These are phyloP conservation scores for Pyricularia pennisetigena DNA, from an alignment of 2,329 filamentous ascomycete species.

Conservation along the genomic window DNA sequence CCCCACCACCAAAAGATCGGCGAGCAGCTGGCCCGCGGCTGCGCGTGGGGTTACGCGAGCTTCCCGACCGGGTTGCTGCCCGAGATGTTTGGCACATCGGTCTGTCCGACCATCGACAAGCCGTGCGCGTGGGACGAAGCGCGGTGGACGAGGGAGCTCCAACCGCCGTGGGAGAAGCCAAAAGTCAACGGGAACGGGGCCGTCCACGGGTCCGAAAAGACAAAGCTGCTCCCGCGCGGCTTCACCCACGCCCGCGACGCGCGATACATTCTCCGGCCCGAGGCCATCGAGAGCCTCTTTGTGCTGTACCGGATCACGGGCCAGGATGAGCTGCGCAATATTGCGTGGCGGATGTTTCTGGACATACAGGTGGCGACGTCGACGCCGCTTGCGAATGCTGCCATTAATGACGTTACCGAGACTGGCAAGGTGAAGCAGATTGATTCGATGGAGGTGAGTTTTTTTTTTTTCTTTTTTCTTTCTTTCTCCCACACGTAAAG, in stretches of 20 bases:
- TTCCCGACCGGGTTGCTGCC: conserved; percentile 50
- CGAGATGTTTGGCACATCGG: conserved; percentile 37
- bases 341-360: conserved; percentile 73
- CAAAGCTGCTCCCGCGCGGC: conserved; percentile 12
- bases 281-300: conserved; percentile 65
- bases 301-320: conserved; percentile 74
- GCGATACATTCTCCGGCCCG: conserved; percentile 51
- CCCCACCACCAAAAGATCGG: conserved; percentile 35
- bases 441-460: background rate
- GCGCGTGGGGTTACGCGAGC: conserved; percentile 46
- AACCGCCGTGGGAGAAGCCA: conserved; percentile 19
- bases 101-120: conserved; percentile 27
- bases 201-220: background rate
- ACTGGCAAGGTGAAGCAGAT: conserved; percentile 7
- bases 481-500: background rate
- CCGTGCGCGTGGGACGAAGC: conserved; percentile 13
- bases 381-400: conserved; percentile 25
- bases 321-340: conserved; percentile 59
- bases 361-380: conserved; percentile 54
- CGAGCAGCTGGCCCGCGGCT: conserved; percentile 39
- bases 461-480: background rate
- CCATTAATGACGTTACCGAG: conserved; percentile 53
- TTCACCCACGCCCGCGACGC: conserved; percentile 17
- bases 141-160: conserved; percentile 7
- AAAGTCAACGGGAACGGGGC: conserved; percentile 12